Conservation (phyloP, 805 yeast species). For the Candida glaebosa region DNA sequence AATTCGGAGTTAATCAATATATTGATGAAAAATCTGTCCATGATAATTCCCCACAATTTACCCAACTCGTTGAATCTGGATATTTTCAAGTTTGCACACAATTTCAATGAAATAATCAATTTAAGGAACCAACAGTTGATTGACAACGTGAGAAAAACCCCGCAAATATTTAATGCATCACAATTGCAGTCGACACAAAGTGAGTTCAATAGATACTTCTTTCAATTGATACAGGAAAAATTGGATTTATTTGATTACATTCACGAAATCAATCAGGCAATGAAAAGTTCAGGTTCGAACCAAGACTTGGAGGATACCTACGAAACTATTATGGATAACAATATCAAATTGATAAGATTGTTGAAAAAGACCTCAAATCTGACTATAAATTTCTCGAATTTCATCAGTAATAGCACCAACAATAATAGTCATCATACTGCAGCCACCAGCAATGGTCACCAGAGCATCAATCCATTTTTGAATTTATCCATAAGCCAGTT, state of each 20-base stretch:
- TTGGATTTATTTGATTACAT: conserved; percentile 34
- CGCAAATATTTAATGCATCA: not conserved
- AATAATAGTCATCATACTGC: conserved; percentile 1
- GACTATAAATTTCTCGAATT: conserved; percentile 28
- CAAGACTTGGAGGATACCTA: conserved; percentile 14
- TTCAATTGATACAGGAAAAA: conserved; percentile 29
- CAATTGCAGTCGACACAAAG: not conserved
- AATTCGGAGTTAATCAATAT: conserved; percentile 7
- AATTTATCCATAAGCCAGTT: conserved; percentile 32
- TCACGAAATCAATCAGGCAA: conserved; percentile 23
- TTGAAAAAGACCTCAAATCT: conserved; percentile 30
- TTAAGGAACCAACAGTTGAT: conserved; percentile 11
- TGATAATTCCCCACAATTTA: conserved; percentile 10
- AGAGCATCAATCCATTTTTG: conserved; percentile 26
- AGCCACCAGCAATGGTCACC: not conserved
- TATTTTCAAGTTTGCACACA: conserved; percentile 12
- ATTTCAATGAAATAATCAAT: conserved; percentile 13
- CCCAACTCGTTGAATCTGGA: conserved; percentile 5
- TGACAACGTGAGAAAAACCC: conserved; percentile 5
- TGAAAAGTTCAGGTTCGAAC: conserved; percentile 10
- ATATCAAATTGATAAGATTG: conserved; percentile 36
- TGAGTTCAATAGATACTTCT: conserved; percentile 18
- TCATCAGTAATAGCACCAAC: conserved; percentile 15
- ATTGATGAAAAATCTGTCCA: conserved; percentile 12
- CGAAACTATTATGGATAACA: conserved; percentile 31